Conservation (phyloP, 2,329 filamentous ascomycete genomes). For the Mycogone perniciosa region DNA sequence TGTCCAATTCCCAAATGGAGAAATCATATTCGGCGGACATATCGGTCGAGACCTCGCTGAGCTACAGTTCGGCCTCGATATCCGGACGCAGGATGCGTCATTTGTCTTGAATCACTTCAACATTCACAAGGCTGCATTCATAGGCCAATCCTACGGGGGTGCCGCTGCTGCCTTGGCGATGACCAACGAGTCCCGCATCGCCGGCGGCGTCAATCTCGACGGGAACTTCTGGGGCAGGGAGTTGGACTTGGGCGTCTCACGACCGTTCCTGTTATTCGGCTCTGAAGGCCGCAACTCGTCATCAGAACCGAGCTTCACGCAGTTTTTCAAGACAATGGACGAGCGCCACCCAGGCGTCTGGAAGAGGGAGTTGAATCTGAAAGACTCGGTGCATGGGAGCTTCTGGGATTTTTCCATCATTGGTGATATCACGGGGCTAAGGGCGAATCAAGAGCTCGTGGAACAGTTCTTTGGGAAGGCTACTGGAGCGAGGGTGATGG, state of each 20-base stretch:
- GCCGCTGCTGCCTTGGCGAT: slow-evolving; percentile 27
- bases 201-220: slow-evolving; percentile 33
- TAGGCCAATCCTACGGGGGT: slow-evolving; percentile 30
- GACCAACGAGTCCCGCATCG: slow-evolving; percentile 24
- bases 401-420: slow-evolving; percentile 26
- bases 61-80: slow-evolving; percentile 15
- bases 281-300: slow-evolving; percentile 22
- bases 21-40: slow-evolving; percentile 20
- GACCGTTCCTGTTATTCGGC: slow-evolving; percentile 28
- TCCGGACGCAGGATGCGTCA: slow-evolving; percentile 21
- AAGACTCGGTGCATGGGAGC: slow-evolving; percentile 23
- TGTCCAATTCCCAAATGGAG: slow-evolving; percentile 34
- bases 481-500: slow-evolving; percentile 21
- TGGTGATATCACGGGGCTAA: slow-evolving; percentile 19
- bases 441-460: slow-evolving; percentile 15
- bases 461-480: slow-evolving; percentile 22
- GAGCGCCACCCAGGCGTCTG: slow-evolving; percentile 19
- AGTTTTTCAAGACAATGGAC: slow-evolving; percentile 20
- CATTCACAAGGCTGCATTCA: slow-evolving; percentile 20
- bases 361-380: slow-evolving; percentile 25
- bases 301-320: slow-evolving; percentile 19
- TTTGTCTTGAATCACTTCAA: slow-evolving; percentile 25
- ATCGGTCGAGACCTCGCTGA: slow-evolving; percentile 13
- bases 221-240: slow-evolving; percentile 26
- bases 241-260: slow-evolving; percentile 18